Evolutionary conservation across 495 filamentous ascomycete species (phyloP), one percentile per base, ranked within the genome.

Genomic region (Darksidea phi): DNA sequence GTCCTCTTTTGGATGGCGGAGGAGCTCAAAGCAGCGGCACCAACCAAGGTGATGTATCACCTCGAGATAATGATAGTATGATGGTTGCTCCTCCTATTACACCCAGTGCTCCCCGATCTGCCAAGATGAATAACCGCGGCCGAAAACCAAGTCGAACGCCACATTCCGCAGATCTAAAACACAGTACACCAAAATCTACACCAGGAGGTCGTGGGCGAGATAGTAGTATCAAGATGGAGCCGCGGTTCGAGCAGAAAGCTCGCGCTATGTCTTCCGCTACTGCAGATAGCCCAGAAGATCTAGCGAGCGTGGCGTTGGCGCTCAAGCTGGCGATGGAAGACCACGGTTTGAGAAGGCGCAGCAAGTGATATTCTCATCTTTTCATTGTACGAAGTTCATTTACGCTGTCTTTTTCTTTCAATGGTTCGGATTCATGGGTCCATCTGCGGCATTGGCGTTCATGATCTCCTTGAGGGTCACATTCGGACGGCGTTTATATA

Each of bases 321-420:
- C 77, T 78, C 59, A 76, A 81, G 70, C 62, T 87, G 45, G 81
- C 83, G 67, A 81, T 82, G 63, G 76, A 82, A 58, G 83, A 85
- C 48, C 80, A 81, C 60, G 80, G 83, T 8, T 70, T 87, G 58
- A 74, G 84, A 54, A 77, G 79, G 66, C 75, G 81, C 54, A 67
- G 70, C 58, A 69, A 64, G 61, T 68, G 52, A 26, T 46, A 32
- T 38, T 55, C 17, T 12, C 6, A 6, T 34, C 36, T 17, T 10
- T 12, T 13, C 41, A 17, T 12, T 49, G 15, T 37, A 24, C n/a
- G 10, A 25, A 17, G 54, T 13, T 13, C 1, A 48, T 61, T 45
- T 26, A 18, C 24, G 23, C 24, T 51, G 11, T 28, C 47, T 49
- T 49, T 49, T 26, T 4, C 24, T 53, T 34, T 43, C 41, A 43